Percentiles rank a stretch among this genome's conserved stretches.
These are phyloP conservation scores for Phaeosphaeriaceae sp. DNA, from an alignment of 2,329 filamentous ascomycete genomes.

Conservation along the genomic window DNA sequence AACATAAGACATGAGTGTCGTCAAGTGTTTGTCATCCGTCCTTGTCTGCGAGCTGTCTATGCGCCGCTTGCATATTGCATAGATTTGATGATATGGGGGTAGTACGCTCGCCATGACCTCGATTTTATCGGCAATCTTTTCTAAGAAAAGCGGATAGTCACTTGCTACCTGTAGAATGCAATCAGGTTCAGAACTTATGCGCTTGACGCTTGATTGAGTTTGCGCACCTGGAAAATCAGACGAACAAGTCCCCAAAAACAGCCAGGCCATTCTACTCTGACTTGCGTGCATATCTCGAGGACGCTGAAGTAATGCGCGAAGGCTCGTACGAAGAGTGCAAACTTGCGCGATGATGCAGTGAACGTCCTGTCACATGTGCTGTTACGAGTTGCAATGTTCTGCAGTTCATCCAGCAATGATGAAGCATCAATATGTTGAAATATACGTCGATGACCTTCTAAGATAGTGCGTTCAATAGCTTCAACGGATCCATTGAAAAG, in stretches of 20 bases:
- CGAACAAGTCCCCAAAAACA: constrained; percentile 33
- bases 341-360: constrained; percentile 22
- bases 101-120: constrained; percentile 27
- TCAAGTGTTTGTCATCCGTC: constrained; percentile 15
- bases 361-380: constrained; percentile 16
- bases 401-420: constrained; percentile 28
- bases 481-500: constrained; percentile 30
- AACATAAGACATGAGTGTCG: constrained; percentile 30
- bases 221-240: constrained; percentile 34
- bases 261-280: constrained; percentile 26
- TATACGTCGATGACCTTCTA: constrained; percentile 19
- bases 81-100: constrained; percentile 32
- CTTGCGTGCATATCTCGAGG: constrained; percentile 22
- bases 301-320: constrained; percentile 39
- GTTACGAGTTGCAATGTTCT: constrained; percentile 10
- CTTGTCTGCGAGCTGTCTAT: constrained; percentile 2
- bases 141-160: constrained; percentile 26
- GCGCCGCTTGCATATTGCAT: constrained; percentile 18
- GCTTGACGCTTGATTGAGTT: background rate
- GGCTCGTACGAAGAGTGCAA: constrained; percentile 25
- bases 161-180: constrained; percentile 23
- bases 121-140: constrained; percentile 34
- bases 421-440: constrained; percentile 22
- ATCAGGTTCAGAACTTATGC: background rate
- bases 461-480: constrained; percentile 24